Percentiles rank a stretch among this genome's conserved stretches.
Conservation (phyloP, 208 protist genomes). For the Leishmania martiniquensis region DNA sequence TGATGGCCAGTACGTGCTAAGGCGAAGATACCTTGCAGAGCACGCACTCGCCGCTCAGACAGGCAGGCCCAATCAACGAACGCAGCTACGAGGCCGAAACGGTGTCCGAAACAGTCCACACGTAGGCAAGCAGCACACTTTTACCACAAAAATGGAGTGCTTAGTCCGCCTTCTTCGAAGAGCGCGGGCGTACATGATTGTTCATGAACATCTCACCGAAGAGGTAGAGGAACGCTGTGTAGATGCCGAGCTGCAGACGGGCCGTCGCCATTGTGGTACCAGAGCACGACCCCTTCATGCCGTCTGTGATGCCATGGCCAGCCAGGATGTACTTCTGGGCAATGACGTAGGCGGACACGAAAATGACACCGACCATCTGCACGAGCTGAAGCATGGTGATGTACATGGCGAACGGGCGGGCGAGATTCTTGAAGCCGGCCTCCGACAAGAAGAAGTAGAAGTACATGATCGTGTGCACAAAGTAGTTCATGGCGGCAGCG, state of each 20-base stretch:
- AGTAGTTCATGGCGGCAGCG: constrained; percentile 93
- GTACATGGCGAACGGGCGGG: constrained; percentile 75
- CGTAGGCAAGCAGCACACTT: neutral
- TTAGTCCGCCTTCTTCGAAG: constrained; percentile 37
- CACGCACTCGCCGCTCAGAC: neutral
- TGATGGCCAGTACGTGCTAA: neutral
- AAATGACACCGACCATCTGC: constrained; percentile 89
- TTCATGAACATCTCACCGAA: constrained; percentile 92
- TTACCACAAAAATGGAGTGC: neutral
- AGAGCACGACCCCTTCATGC: constrained; percentile 48
- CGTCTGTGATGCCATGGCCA: constrained; percentile 24
- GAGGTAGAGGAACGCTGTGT: constrained; percentile 87
- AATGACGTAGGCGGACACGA: constrained; percentile 39
- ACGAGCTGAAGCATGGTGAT: constrained; percentile 87
- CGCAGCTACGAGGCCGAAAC: neutral
- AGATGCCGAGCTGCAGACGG: constrained; percentile 90
- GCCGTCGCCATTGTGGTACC: constrained; percentile 58
- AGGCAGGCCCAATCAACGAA: neutral
- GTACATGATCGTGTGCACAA: constrained; percentile 96
- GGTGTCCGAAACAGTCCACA: neutral
- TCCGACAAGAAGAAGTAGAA: constrained; percentile 90
- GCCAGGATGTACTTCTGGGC: constrained; percentile 42
- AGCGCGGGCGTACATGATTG: constrained; percentile 57
- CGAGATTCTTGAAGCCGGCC: constrained; percentile 56
- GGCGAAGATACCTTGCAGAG: neutral